phyloP scores from a whole-genome alignment of 345 rosid species.

The Turnera subulata region DNA sequence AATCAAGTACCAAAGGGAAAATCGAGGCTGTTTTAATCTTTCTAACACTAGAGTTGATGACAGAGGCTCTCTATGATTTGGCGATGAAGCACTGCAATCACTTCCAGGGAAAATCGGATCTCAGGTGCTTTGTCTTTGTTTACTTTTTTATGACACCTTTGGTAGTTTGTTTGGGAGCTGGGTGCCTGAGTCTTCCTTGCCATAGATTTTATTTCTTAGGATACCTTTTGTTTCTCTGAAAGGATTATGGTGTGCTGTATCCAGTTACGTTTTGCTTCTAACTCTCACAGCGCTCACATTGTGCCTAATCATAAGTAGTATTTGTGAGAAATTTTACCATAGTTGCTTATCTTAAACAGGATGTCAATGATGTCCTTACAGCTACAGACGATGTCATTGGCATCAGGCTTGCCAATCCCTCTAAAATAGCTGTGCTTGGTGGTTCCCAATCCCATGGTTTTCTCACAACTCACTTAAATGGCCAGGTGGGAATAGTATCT shows the following conservation, averaged over 20 bases:
- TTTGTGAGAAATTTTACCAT: neutral
- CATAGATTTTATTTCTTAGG: neutral
- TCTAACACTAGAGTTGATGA: conserved; percentile 16
- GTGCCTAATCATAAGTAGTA: neutral
- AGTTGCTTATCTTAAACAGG: conserved; percentile 34
- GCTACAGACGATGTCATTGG: conserved; percentile 72
- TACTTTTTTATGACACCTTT: conserved; percentile 17
- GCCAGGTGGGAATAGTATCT: conserved; percentile 52
- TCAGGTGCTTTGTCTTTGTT: no score
- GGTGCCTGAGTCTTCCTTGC: neutral
- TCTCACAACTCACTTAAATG: conserved; percentile 84
- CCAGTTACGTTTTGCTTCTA: neutral
- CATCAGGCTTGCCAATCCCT: conserved; percentile 61
- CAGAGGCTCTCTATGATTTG: conserved; percentile 94
- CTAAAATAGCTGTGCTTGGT: conserved; percentile 72
- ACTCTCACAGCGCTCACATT: neutral
- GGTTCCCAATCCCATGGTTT: conserved; percentile 97
- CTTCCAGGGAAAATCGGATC: conserved; percentile 86
- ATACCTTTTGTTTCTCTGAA: neutral
- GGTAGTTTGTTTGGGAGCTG: no score
- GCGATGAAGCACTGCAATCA: conserved; percentile 97
- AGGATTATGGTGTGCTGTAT: neutral
- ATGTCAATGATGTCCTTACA: conserved; percentile 71
- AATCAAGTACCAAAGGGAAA: conserved; percentile 68
- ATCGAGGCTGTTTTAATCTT: no score